Percentiles rank a stretch among this genome's conserved stretches.
Evolutionary conservation across 2,329 filamentous ascomycete genomes (phyloP).

Genomic region (Cladosporium sp.): DNA sequence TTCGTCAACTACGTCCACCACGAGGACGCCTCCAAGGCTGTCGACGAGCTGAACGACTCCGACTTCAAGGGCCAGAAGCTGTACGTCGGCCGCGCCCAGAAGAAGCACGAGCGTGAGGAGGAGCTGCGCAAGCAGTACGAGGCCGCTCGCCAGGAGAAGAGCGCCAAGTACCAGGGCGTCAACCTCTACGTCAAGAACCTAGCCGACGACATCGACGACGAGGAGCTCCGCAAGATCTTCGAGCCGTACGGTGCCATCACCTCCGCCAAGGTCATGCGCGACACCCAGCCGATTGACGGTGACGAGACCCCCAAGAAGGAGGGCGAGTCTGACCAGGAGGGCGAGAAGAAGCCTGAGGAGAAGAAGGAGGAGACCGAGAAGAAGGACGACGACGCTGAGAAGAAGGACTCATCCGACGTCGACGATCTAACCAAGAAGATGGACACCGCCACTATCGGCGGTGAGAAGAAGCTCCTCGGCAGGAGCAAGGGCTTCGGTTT

Average conservation of each 20-base stretch:
- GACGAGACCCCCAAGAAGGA: constrained; percentile 35
- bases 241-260: constrained; percentile 90
- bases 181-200: constrained; percentile 99
- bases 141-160: constrained; percentile 95
- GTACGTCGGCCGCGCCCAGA: constrained; percentile 97
- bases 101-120: constrained; percentile 99
- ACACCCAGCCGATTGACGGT: constrained; percentile 56
- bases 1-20: constrained; percentile 95
- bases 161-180: constrained; percentile 98
- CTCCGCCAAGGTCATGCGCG: constrained; percentile 98
- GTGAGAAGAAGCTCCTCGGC: constrained; percentile 66
- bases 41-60: constrained; percentile 86
- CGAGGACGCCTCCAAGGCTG: constrained; percentile 78
- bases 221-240: constrained; percentile 95
- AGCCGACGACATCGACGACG: constrained; percentile 93
- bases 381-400: constrained; percentile 52
- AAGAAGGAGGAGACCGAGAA: constrained; percentile 50
- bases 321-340: constrained; percentile 38
- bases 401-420: constrained; percentile 54
- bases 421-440: constrained; percentile 47
- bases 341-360: constrained; percentile 47
- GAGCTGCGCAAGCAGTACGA: constrained; percentile 99
- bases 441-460: constrained; percentile 51
- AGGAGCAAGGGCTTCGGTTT: constrained; percentile 99
- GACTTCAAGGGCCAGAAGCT: constrained; percentile 94